Evolutionary conservation across 805 yeast genomes (phyloP).

Genomic region (Candida boleticola): DNA sequence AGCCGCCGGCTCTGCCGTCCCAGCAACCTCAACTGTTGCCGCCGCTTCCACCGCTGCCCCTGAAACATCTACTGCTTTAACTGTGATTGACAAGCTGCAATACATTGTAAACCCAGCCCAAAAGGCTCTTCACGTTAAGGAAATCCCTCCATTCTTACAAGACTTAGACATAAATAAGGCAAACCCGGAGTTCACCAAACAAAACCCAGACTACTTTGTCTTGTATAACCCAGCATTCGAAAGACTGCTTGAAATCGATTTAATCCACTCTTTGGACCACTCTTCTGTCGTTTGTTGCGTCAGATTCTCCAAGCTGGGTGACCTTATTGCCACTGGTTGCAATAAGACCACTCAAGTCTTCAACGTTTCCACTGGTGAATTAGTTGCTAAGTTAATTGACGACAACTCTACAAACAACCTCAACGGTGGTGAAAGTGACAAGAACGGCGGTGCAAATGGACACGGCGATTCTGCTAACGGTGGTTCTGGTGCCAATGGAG

Average conservation of each 20-base stretch:
- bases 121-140: conserved; percentile 60
- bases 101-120: conserved; percentile 42
- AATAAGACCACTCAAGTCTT: conserved; percentile 94
- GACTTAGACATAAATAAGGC: conserved; percentile 80
- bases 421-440: conserved; percentile 26
- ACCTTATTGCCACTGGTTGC: conserved; percentile 93
- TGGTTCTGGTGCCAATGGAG: conserved; percentile 24
- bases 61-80: conserved; percentile 32
- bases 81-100: conserved; percentile 39
- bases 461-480: conserved; percentile 21
- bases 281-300: conserved; percentile 96
- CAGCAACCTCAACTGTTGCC: conserved; percentile 13
- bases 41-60: conserved; percentile 13
- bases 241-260: conserved; percentile 71
- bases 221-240: conserved; percentile 83
- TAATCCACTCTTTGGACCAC: conserved; percentile 88
- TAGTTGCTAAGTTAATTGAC: conserved; percentile 82
- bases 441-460: conserved; percentile 13
- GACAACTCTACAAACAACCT: conserved; percentile 49
- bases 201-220: conserved; percentile 80
- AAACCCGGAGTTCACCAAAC: conserved; percentile 74
- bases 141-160: conserved; percentile 74
- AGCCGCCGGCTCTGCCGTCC: conserved; percentile 10
- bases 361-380: conserved; percentile 87
- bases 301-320: conserved; percentile 86